Evolutionary conservation across 2,329 filamentous ascomycete genomes (phyloP).

Genomic region (Colletotrichum sp.): DNA sequence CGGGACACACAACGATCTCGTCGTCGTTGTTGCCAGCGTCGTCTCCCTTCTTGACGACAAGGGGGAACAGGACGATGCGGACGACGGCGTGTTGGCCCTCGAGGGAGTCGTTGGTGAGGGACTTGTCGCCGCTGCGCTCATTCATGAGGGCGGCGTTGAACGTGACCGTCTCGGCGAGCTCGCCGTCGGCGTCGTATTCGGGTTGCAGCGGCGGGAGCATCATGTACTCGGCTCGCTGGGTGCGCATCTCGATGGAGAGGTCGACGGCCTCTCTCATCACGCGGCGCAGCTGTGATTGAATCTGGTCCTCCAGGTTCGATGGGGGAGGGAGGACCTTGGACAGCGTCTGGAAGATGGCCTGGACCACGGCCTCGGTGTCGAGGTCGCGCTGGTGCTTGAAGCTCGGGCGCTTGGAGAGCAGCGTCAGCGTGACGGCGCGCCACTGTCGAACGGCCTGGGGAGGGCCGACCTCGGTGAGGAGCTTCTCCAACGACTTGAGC

Average conservation of each 20-base stretch:
- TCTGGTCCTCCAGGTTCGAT: constrained; percentile 76
- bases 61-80: constrained; percentile 90
- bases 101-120: constrained; percentile 73
- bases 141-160: constrained; percentile 98
- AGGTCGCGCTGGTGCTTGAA: constrained; percentile 83
- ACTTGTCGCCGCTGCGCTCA: constrained; percentile 75
- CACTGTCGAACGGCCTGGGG: constrained; percentile 91
- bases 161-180: constrained; percentile 82
- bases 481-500: constrained; percentile 93
- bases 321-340: constrained; percentile 87
- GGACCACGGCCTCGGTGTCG: constrained; percentile 94
- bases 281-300: constrained; percentile 82
- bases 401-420: constrained; percentile 79
- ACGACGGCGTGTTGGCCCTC: constrained; percentile 79
- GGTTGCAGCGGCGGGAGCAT: constrained; percentile 96
- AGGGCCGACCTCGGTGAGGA: constrained; percentile 85
- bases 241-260: constrained; percentile 95
- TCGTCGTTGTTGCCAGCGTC: constrained; percentile 87
- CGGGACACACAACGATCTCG: constrained; percentile 93
- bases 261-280: constrained; percentile 89
- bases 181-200: constrained; percentile 92
- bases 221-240: constrained; percentile 94
- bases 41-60: constrained; percentile 95
- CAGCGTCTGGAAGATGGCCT: constrained; percentile 84
- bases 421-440: constrained; percentile 92